Conservation (phyloP, 176 grass and related monocot genomes). For the Eragrostis curvula region DNA sequence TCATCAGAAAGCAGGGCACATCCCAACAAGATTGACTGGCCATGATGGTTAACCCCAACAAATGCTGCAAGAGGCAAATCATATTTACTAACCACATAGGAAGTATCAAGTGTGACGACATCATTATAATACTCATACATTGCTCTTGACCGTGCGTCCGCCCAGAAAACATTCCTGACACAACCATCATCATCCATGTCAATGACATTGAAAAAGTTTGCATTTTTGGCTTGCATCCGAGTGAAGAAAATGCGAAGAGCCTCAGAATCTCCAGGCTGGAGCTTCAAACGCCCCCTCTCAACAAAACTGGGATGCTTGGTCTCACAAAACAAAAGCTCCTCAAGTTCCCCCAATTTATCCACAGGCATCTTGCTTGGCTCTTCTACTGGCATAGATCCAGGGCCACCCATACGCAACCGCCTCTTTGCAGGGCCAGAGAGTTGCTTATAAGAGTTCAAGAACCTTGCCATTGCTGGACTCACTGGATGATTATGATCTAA, state of each 20-base stretch:
- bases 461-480: conserved; percentile 88
- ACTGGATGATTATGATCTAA: conserved; percentile 95
- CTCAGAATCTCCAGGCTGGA: conserved; percentile 85
- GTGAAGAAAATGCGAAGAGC: conserved; percentile 86
- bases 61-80: conserved; percentile 91
- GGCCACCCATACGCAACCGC: conserved; percentile 54
- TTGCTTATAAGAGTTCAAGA: conserved; percentile 82
- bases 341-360: conserved; percentile 69
- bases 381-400: conserved; percentile 60
- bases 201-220: conserved; percentile 85
- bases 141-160: conserved; percentile 81
- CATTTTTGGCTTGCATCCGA: conserved; percentile 92
- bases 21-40: conserved; percentile 78
- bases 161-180: conserved; percentile 82
- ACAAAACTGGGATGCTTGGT: conserved; percentile 33
- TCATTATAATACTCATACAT: conserved; percentile 89
- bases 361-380: conserved; percentile 76
- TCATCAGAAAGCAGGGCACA: conserved; percentile 84
- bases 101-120: conserved; percentile 75
- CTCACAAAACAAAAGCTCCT: conserved; percentile 85
- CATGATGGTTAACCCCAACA: conserved; percentile 91
- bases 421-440: conserved; percentile 67
- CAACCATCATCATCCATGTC: conserved; percentile 86
- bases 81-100: conserved; percentile 73
- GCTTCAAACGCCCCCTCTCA: conserved; percentile 70